Conservation (phyloP, 2,329 filamentous ascomycete genomes). For the Fusarium penzigii region DNA sequence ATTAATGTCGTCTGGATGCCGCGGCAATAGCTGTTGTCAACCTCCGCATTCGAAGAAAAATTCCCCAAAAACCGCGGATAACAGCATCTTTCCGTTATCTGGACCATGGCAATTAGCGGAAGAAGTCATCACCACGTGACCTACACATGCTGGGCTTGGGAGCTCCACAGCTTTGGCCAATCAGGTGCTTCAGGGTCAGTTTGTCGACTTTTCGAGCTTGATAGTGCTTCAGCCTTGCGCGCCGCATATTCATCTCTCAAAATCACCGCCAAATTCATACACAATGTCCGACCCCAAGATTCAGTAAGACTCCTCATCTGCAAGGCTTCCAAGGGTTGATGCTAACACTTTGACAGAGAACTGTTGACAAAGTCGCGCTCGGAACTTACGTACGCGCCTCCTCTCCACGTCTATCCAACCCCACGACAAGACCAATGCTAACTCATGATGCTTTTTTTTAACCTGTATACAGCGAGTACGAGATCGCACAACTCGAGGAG, state of each 20-base stretch:
- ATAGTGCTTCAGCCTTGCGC: slow-evolving; percentile 37
- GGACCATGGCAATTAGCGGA: slow-evolving; percentile 2
- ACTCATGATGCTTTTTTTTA: neutral
- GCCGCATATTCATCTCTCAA: slow-evolving; percentile 21
- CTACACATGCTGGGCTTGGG: neutral
- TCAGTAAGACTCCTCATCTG: slow-evolving; percentile 53
- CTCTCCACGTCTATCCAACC: slow-evolving; percentile 9
- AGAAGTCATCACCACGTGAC: slow-evolving; percentile 23
- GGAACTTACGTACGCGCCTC: slow-evolving; percentile 77
- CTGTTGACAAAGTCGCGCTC: slow-evolving; percentile 84
- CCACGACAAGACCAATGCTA: slow-evolving; percentile 21
- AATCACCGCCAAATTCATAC: slow-evolving; percentile 16
- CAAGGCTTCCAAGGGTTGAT: neutral
- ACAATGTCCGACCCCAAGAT: slow-evolving; percentile 71
- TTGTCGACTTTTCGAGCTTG: slow-evolving; percentile 36
- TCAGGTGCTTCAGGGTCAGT: slow-evolving; percentile 20
- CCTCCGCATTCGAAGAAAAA: slow-evolving; percentile 21
- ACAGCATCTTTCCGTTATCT: slow-evolving; percentile 21
- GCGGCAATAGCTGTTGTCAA: slow-evolving; percentile 36
- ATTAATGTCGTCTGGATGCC: slow-evolving; percentile 22
- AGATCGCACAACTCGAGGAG: slow-evolving; percentile 71
- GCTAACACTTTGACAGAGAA: slow-evolving; percentile 60
- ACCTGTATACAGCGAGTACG: slow-evolving; percentile 70
- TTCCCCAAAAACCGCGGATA: slow-evolving; percentile 28
- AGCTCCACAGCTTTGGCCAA: slow-evolving; percentile 25